A percentile compares a stretch with the other conserved stretches of the same genome.
phyloP scores from a whole-genome alignment of 805 yeast genomes.

The Kurtzmaniella cleridarum region DNA sequence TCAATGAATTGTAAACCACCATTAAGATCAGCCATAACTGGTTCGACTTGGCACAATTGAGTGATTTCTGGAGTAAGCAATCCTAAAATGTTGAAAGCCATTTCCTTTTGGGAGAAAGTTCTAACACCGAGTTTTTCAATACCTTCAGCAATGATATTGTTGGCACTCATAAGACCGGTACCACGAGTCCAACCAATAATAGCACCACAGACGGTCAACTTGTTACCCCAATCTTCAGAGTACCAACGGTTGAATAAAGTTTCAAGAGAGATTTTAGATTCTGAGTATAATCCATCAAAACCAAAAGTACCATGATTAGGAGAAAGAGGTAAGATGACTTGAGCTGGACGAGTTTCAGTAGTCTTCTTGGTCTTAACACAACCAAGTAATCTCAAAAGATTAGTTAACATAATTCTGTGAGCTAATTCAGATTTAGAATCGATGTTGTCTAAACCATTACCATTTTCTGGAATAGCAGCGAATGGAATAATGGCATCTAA shows the following conservation, averaged over 20 bases:
- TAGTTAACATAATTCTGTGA: constrained; percentile 97
- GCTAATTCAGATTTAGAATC: constrained; percentile 97
- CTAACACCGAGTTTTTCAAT: constrained; percentile 93
- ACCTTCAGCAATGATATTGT: constrained; percentile 96
- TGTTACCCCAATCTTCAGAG: constrained; percentile 94
- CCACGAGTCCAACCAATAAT: constrained; percentile 99
- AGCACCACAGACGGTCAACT: constrained; percentile 96
- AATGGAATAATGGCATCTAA: constrained; percentile 94
- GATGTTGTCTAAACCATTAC: constrained; percentile 87
- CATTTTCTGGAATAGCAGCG: constrained; percentile 99
- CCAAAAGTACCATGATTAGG: constrained; percentile 99
- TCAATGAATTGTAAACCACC: constrained; percentile 97
- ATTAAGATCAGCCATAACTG: constrained; percentile 96
- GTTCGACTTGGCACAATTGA: constrained; percentile 83
- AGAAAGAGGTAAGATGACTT: constrained; percentile 91
- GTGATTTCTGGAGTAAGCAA: constrained; percentile 82
- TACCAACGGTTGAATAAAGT: constrained; percentile 98
- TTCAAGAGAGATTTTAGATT: constrained; percentile 92
- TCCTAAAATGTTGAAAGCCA: constrained; percentile 98
- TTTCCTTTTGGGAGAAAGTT: constrained; percentile 97
- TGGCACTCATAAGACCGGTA: constrained; percentile 97
- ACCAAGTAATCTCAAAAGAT: constrained; percentile 88
- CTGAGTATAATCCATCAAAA: constrained; percentile 96
- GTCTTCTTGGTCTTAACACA: constrained; percentile 79
- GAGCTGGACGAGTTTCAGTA: constrained; percentile 95